Base-by-base conservation (phyloP, 192 early-diverging fungal species). In the Coemansia sp. region DNA sequence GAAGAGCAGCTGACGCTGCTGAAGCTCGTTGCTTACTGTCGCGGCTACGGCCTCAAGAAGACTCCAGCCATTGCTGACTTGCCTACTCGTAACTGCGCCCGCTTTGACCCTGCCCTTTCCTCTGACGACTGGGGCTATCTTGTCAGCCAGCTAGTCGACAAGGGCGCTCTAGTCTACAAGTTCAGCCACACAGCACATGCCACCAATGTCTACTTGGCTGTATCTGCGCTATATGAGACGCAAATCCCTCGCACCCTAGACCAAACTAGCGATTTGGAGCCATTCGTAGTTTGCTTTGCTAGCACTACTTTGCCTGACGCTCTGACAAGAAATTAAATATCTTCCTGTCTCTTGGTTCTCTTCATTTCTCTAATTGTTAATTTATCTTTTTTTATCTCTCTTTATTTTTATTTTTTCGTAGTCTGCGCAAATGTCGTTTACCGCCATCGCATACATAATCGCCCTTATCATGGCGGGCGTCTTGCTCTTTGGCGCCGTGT, bases 401-500 rank as follows among this genome's bases (percentile, higher is more conserved):
- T 23, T 17, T 41, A 4, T 67, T 23, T 15, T 27, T 66, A 7
- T 11, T 66, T 39, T 50, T 11, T 27, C 53, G 25, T 34, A 38
- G 32, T 68, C 41, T 37, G 17, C 42, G 34, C 37, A 21, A 73
- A 81, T 82, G 79, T 76, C 79, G 61, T 70, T 73, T 51, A 74
- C 72, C 25, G 79, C 79, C 12, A 39, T 82, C 34, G 58, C 94
- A 48, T 99, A 96, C 77, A 86, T 99, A 72, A 94, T 99, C 76
- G 93, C 89, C 36, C 88, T 96, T 69, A 92, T 99, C 63, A 86
- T 95, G 87, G 92, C 95, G 37, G 97, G 95, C 41, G 68, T 91
- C 45, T 85, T 99, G 66, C 87, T 99, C 75, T 99, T 99, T 73
- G 88, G 88, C 72, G 94, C 94, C 82, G 97, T 99, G 27, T 99